Percentiles rank a stretch among this genome's conserved stretches.
Conservation (phyloP, 2,329 filamentous ascomycete species). For the Stenocarpella maydis region DNA sequence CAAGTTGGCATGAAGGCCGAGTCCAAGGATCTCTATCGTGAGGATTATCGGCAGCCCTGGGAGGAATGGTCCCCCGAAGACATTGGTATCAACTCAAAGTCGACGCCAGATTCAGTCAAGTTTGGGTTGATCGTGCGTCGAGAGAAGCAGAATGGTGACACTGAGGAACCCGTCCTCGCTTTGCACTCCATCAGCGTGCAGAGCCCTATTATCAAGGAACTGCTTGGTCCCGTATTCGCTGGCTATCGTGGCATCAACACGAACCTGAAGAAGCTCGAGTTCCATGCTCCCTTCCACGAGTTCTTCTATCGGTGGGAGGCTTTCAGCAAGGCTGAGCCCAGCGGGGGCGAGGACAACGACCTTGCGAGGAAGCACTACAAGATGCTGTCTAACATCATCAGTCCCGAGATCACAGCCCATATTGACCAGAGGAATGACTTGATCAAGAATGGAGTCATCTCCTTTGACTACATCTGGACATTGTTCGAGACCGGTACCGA, state of each 20-base stretch:
- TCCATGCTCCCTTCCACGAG: neutral
- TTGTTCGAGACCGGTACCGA: neutral
- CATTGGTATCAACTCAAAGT: neutral
- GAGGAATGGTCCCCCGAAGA: neutral
- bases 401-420: neutral
- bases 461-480: slow-evolving; percentile 6
- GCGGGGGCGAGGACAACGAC: neutral
- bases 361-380: neutral
- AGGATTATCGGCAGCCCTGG: neutral
- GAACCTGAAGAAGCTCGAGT: neutral
- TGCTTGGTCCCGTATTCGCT: neutral
- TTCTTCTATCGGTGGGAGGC: slow-evolving; percentile 7
- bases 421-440: neutral
- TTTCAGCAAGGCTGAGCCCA: neutral
- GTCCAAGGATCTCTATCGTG: slow-evolving; percentile 7
- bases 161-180: neutral
- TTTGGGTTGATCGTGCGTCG: neutral
- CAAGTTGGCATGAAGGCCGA: neutral
- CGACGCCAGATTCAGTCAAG: neutral
- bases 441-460: slow-evolving; percentile 3
- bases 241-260: neutral
- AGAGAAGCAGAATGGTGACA: neutral
- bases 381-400: neutral
- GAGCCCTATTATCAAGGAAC: neutral
- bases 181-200: slow-evolving; percentile 13